These are phyloP conservation scores for Ploettnerulaceae sp. DNA, from an alignment of 2,329 filamentous ascomycete genomes.

Conservation along the genomic window DNA sequence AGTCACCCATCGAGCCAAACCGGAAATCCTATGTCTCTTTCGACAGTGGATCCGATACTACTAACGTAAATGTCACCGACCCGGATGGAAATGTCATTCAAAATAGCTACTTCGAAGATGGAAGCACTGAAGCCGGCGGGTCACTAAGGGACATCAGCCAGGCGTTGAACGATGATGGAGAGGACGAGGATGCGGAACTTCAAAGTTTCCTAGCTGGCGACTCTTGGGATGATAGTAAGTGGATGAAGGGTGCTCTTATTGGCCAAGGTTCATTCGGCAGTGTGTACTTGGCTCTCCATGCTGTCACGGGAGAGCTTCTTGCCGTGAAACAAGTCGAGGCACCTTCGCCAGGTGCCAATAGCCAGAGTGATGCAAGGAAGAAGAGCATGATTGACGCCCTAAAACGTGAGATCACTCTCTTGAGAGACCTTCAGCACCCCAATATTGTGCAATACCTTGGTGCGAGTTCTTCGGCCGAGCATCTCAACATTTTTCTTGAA, in stretches of 20 bases:
- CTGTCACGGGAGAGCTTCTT: slow-evolving; percentile 93
- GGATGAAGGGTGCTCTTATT: slow-evolving; percentile 98
- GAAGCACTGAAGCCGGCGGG: slow-evolving; percentile 64
- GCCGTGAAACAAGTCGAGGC: slow-evolving; percentile 98
- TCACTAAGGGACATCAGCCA: slow-evolving; percentile 81
- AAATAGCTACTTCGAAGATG: slow-evolving; percentile 83
- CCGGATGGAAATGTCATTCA: slow-evolving; percentile 66
- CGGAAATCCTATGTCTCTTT: slow-evolving; percentile 91
- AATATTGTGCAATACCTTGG: slow-evolving; percentile 99
- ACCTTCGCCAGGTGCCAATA: slow-evolving; percentile 70
- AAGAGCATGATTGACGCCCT: slow-evolving; percentile 97
- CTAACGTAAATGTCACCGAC: slow-evolving; percentile 69
- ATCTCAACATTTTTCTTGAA: slow-evolving; percentile 99
- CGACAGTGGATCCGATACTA: slow-evolving; percentile 67
- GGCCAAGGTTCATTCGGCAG: slow-evolving; percentile 95
- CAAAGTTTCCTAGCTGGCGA: slow-evolving; percentile 87
- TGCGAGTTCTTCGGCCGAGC: slow-evolving; percentile 83
- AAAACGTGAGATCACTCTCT: slow-evolving; percentile 90
- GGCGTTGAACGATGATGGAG: slow-evolving; percentile 82
- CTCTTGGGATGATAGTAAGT: slow-evolving; percentile 94
- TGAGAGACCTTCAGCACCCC: slow-evolving; percentile 88
- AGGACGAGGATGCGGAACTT: slow-evolving; percentile 85
- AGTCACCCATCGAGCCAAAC: slow-evolving; percentile 77
- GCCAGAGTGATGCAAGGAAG: slow-evolving; percentile 82
- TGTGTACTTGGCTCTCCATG: slow-evolving; percentile 91